Base-by-base conservation (phyloP, 2,329 filamentous ascomycete species). In the Talaromyces piceae region DNA sequence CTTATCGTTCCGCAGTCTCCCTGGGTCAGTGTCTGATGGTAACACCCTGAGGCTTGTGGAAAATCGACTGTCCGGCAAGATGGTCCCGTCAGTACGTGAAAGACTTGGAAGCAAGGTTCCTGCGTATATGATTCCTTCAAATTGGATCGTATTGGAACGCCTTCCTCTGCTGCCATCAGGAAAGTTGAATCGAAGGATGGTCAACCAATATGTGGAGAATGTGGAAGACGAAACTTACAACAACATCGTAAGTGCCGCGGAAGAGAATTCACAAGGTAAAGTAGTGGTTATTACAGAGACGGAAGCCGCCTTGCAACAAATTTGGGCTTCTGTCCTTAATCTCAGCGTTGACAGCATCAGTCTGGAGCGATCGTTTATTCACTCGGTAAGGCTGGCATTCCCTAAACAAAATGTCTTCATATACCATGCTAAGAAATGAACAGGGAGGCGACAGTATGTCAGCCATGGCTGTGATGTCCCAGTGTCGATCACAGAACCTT, bases 31-130 rank as follows among this genome's bases (percentile, higher is more conserved):
- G 2, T n/a, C 18, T 7, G 31, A 43, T 2, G 63, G 1, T 54
- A 67, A 4, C 67, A 75, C 41, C 74, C 75, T 57, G 65, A 67
- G 5, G 2, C 9, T 53, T 11, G 51, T 53, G 18, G 49, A 41
- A 11, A 27, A 28, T 30, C 41, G 41, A 22, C 18, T 12, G 45
- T 44, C 9, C 28, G 49, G 13, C 31, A 47, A 41, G 39, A 39
- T 3, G 30, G n/a, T 52, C 20, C 23, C 26, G 9, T 13, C 33
- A 5, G 20, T 54, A 26, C 45, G 43, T 18, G 44, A 49, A 1
- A 33, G 45, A 16, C 43, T 52, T 5, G 18, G 27, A 23, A 23
- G 49, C 6, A 51, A 50, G 26, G 45, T 54, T 6, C 52, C 52
- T 33, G 45, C 41, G 7, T 52, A 52, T 45, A 54, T 54, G 52